phyloP scores from a whole-genome alignment of 768 basidiomycete genomes.

The Mycena rebaudengoi region DNA sequence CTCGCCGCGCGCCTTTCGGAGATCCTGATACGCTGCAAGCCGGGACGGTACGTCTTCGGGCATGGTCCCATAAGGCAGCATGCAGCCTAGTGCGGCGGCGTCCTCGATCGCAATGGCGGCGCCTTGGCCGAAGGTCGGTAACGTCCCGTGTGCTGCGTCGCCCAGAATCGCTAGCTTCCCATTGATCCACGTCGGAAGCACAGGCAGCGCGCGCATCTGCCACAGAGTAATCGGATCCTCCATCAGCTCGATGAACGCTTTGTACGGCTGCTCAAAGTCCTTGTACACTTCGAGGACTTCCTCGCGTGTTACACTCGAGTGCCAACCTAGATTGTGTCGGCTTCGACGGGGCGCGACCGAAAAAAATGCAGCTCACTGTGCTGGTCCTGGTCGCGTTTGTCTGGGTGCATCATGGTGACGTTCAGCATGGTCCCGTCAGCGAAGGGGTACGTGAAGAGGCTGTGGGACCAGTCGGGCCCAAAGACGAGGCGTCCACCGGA shows the following conservation, averaged over 20 bases:
- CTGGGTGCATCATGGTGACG: slow-evolving; percentile 13
- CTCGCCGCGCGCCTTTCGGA: slow-evolving; percentile 10
- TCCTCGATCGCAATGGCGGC: slow-evolving; percentile 17
- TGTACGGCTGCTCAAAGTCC: background rate
- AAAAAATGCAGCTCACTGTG: background rate
- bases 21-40: slow-evolving; percentile 4
- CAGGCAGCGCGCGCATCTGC: slow-evolving; percentile 5
- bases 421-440: background rate
- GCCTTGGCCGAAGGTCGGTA: slow-evolving; percentile 2
- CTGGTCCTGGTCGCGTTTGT: slow-evolving; percentile 9
- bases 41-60: background rate
- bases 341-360: too few relatives aligned
- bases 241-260: slow-evolving; percentile 4
- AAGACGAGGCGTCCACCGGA: background rate
- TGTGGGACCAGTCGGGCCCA: background rate
- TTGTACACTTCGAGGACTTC: slow-evolving; percentile 8
- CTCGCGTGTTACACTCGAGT: background rate
- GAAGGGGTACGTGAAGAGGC: background rate
- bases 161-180: background rate
- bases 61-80: slow-evolving; percentile 5
- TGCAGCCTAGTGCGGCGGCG: slow-evolving; percentile 1
- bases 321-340: background rate
- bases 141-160: slow-evolving; percentile 8
- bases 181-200: slow-evolving; percentile 7
- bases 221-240: slow-evolving; percentile 6